Evolutionary conservation across 345 rosid species (phyloP), one percentile per base, ranked within the genome.

Genomic region (Reutealis trisperma): DNA sequence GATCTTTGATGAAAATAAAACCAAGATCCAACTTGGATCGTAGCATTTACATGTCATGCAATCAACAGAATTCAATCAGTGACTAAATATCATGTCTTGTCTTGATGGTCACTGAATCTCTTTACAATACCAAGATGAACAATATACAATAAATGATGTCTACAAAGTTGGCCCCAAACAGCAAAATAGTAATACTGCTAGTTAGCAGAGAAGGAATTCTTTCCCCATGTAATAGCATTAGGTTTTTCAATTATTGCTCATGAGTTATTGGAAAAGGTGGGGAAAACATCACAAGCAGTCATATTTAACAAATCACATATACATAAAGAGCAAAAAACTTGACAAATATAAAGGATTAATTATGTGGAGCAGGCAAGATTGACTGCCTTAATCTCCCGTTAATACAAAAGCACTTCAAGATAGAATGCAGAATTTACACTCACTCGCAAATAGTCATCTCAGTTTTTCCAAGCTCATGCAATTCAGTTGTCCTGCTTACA

Each of bases 1-100:
- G 70, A 66, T 54, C 41, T 37, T 37, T 37, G 41, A 37, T 47
- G 63, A 67, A 55, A 27, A 42, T 72, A 45, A 45, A 49, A 70
- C 32, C 63, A 49, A 61, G 21, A 37, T 15, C 22, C 34, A 63
- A 24, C 44, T 10, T 27, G 12, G 49, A 64, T 27, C n/a, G 13
- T 1, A 32, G 42, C 27, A 10, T 44, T 61, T 11, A 59, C 41
- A 45, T 45, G 57, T 8, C 41, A 45, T 45, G 57, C 15, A 32
- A 12, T 3, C 14, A 55, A 34, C 32, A 21, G 25, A 19, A 52
- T 21, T 32, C 6, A 21, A 61, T 10, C 60, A 73, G 27, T 62
- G 47, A 61, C 32, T 60, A 60, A 37, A 73, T 45, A 4, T 44
- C 47, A n/a, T 45, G 11, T 42, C 30, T 45, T 22, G 27, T 21